A percentile compares a stretch with the other conserved stretches of the same genome.
Evolutionary conservation across 202 grass and related monocot genomes (phyloP).

Genomic region (Panicum hallii): DNA sequence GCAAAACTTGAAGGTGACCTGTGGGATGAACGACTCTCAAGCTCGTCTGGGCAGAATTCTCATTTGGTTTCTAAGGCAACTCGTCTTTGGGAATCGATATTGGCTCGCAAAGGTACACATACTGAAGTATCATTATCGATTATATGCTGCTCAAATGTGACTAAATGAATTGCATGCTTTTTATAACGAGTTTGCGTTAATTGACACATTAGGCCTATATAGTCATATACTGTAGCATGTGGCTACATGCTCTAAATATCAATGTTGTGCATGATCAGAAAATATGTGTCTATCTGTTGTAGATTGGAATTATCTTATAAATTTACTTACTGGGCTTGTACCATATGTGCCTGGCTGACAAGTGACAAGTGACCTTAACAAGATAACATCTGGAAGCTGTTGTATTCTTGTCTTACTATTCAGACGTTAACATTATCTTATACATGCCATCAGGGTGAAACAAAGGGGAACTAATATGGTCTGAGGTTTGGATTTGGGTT

Average conservation of each 20-base stretch:
- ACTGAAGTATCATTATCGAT: constrained; percentile 20
- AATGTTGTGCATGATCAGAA: background rate
- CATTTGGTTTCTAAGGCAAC: constrained; percentile 93
- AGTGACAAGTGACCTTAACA: constrained; percentile 12
- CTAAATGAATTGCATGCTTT: constrained; percentile 6
- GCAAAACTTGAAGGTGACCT: constrained; percentile 89
- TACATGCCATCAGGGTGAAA: background rate
- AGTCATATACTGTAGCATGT: constrained; percentile 6
- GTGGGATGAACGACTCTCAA: constrained; percentile 86
- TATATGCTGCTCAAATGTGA: constrained; percentile 40
- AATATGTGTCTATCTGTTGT: constrained; percentile 10
- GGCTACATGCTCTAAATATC: constrained; percentile 11
- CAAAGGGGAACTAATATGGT: background rate
- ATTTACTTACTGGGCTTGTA: constrained; percentile 25
- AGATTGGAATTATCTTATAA: constrained; percentile 5
- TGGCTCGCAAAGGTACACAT: constrained; percentile 86
- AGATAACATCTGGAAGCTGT: background rate
- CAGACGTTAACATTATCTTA: background rate
- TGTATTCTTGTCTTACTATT: background rate
- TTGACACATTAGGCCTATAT: background rate
- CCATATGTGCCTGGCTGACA: background rate
- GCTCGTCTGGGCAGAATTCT: constrained; percentile 83
- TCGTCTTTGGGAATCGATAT: constrained; percentile 96
- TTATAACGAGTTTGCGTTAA: constrained; percentile 1
- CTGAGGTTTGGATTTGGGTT: background rate